Conservation (phyloP, 768 basidiomycete species). For the Mrakia blollopis region DNA sequence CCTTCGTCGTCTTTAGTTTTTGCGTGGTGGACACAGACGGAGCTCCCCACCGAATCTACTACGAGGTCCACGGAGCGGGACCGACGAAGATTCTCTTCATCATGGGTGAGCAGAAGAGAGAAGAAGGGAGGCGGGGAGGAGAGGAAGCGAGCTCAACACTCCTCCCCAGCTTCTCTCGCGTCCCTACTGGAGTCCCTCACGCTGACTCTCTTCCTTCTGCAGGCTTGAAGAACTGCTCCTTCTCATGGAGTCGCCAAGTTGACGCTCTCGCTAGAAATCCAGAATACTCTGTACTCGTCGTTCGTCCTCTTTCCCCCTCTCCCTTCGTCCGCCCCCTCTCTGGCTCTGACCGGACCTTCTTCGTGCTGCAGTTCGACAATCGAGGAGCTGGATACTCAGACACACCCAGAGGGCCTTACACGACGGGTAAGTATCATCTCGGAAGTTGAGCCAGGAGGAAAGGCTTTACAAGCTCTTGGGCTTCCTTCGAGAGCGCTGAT, state of each 20-base stretch:
- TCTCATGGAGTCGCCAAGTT: constrained; percentile 21
- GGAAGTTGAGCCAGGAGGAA: no score
- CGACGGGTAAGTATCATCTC: constrained; percentile 54
- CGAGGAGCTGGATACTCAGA: constrained; percentile 73
- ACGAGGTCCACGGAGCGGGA: constrained; percentile 66
- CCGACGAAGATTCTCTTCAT: constrained; percentile 65
- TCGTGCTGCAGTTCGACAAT: constrained; percentile 67
- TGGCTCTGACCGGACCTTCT: constrained; percentile 50
- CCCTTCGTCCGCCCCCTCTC: constrained; percentile 30
- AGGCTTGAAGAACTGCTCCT: constrained; percentile 17
- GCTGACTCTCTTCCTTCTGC: background rate
- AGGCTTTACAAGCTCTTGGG: constrained; percentile 37
- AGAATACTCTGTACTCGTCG: background rate
- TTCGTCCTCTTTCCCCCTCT: background rate
- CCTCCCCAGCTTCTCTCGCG: no score
- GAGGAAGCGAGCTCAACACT: background rate
- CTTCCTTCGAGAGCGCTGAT: no score
- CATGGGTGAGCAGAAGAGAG: constrained; percentile 53
- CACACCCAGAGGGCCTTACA: constrained; percentile 67
- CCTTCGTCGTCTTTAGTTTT: background rate
- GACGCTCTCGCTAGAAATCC: constrained; percentile 4
- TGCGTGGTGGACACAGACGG: background rate
- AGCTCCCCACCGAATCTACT: constrained; percentile 13
- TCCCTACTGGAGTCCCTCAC: background rate
- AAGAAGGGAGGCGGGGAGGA: no score